Conservation (phyloP, 2,329 filamentous ascomycete genomes). For the Zymoseptoria crescenta region DNA sequence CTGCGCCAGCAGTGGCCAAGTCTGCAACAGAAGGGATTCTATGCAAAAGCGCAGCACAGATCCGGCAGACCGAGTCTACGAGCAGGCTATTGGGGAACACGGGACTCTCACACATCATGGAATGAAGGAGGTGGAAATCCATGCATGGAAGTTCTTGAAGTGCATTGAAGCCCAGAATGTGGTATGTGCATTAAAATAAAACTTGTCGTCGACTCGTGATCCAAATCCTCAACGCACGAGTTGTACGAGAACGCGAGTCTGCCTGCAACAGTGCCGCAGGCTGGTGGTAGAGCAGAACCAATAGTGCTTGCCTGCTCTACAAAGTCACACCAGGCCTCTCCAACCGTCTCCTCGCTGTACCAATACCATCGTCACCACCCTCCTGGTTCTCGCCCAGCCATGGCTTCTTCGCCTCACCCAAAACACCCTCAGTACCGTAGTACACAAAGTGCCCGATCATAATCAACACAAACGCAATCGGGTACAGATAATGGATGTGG, state of each 20-base stretch:
- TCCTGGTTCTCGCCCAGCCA: conserved; percentile 89
- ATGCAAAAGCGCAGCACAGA: neutral
- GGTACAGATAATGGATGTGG: conserved; percentile 80
- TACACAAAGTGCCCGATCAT: conserved; percentile 79
- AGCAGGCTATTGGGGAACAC: too few species aligned
- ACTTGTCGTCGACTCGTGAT: neutral
- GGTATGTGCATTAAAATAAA: neutral
- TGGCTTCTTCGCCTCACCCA: conserved; percentile 88
- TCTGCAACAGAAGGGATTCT: neutral
- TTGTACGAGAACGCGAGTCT: too few species aligned
- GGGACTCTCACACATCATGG: too few species aligned
- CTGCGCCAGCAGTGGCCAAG: neutral
- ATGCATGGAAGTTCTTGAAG: neutral
- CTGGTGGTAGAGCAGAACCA: too few species aligned
- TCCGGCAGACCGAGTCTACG: neutral
- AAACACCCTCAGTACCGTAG: conserved; percentile 70
- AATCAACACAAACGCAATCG: conserved; percentile 90
- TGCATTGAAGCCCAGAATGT: neutral
- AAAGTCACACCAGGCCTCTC: conserved; percentile 34
- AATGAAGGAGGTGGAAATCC: neutral
- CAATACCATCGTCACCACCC: conserved; percentile 67
- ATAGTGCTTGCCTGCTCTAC: conserved; percentile 13
- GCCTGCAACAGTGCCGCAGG: too few species aligned
- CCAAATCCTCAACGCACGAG: neutral
- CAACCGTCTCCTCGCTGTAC: conserved; percentile 67